phyloP scores from a whole-genome alignment of 345 rosid species.

The Leavenworthia alabamica region DNA sequence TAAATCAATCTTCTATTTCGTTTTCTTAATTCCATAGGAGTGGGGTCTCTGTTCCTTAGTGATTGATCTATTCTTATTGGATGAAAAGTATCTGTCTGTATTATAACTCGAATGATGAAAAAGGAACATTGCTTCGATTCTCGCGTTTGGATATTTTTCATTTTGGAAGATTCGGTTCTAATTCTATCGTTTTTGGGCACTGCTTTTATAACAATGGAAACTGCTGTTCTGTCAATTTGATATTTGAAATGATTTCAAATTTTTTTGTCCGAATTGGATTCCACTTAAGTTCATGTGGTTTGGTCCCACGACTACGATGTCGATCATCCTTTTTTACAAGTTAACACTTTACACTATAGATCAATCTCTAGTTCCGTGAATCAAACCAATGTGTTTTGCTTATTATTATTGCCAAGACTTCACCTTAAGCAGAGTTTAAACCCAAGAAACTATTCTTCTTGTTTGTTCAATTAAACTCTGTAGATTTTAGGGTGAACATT shows the following conservation, averaged over 20 bases:
- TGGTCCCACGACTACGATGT: slow-evolving; percentile 20
- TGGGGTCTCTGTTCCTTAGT: slow-evolving; percentile 4
- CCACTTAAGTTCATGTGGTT: slow-evolving; percentile 25
- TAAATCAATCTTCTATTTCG: neutral
- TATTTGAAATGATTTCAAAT: no score
- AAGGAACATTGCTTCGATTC: slow-evolving; percentile 12
- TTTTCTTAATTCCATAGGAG: neutral
- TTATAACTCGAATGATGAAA: slow-evolving; percentile 9
- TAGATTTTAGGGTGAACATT: no score
- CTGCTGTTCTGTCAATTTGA: slow-evolving; percentile 23
- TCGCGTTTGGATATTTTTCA: neutral
- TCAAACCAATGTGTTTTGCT: neutral
- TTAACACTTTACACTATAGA: neutral
- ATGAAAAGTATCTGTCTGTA: neutral
- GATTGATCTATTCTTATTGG: slow-evolving; percentile 2
- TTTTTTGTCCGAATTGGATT: slow-evolving; percentile 16
- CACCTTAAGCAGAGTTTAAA: no score
- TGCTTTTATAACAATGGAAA: slow-evolving; percentile 26
- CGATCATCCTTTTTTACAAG: no score
- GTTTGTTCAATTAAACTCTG: neutral
- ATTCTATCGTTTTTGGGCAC: slow-evolving; percentile 4
- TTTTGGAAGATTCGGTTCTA: neutral
- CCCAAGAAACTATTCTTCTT: neutral
- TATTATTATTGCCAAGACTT: no score
- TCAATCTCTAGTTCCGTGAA: slow-evolving; percentile 6